These are phyloP conservation scores for Phtheirospermum japonicum DNA, from an alignment of 257 asterid species.

Conservation along the genomic window DNA sequence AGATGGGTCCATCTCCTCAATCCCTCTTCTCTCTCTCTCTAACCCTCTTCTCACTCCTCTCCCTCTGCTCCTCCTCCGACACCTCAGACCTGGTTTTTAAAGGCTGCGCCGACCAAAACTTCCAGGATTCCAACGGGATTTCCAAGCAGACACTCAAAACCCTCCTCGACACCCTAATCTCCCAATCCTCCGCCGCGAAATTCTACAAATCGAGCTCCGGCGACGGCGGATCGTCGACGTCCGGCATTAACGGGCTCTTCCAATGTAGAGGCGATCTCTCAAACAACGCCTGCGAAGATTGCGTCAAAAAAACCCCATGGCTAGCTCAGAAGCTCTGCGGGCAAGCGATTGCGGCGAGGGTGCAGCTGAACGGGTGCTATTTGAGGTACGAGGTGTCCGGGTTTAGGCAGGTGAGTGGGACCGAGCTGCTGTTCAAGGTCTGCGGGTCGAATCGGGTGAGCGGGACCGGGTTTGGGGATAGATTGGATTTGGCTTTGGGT, in stretches of 20 bases:
- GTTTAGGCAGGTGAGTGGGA: slow-evolving; percentile 46
- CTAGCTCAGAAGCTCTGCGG: slow-evolving; percentile 55
- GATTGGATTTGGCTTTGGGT: slow-evolving; percentile 58
- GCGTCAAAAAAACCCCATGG: slow-evolving; percentile 44
- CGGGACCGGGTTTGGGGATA: slow-evolving; percentile 67
- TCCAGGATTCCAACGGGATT: slow-evolving; percentile 32
- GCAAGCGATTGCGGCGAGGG: slow-evolving; percentile 58
- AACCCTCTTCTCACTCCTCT: slow-evolving; percentile 19
- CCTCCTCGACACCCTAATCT: slow-evolving; percentile 41
- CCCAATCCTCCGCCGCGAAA: slow-evolving; percentile 61
- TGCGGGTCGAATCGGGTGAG: slow-evolving; percentile 72
- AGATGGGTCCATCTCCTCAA: slow-evolving; percentile 35
- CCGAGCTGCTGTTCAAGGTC: slow-evolving; percentile 63
- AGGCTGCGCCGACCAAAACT: slow-evolving; percentile 87
- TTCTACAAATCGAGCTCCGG: slow-evolving; percentile 63
- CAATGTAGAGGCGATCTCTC: slow-evolving; percentile 93
- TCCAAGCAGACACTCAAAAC: slow-evolving; percentile 43
- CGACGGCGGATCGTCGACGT: slow-evolving; percentile 29
- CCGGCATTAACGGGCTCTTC: slow-evolving; percentile 58
- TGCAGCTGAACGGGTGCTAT: slow-evolving; percentile 79
- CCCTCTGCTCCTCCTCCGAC: slow-evolving; percentile 35
- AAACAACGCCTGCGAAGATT: slow-evolving; percentile 43
- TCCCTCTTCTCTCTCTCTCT: slow-evolving; percentile 21
- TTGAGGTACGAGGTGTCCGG: slow-evolving; percentile 63
- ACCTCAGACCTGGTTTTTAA: slow-evolving; percentile 57